Base-by-base conservation (phyloP, 192 early-diverging fungal genomes). In the Lunasporangiospora selenospora region DNA sequence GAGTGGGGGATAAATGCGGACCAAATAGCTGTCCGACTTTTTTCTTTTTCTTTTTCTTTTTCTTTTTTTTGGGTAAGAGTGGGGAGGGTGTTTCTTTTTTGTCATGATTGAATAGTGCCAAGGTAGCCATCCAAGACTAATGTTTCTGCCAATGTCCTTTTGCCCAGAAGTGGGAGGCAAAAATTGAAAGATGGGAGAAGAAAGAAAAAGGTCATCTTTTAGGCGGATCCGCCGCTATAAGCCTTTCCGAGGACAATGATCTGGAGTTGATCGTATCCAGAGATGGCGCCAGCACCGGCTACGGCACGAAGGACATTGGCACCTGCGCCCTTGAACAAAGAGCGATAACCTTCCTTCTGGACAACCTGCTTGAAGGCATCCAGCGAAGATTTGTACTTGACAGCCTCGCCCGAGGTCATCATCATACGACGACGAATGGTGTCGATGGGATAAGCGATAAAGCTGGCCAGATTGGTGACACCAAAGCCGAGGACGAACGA, bases 281-380 rank as follows among this genome's bases (percentile, higher is more conserved):
- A 75, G 53, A 85, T 56, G 55, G 95, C 97, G 82, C 90, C 88
- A 66, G 97, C 95, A 87, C 92, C 96, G 81, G 91, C 97, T 60
- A 94, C 87, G 73, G 88, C 96, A 79, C 96, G 91, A 77, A 99
- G 90, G 76, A 98, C 91, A 88, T 99, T 98, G 75, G 97, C 95
- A 86, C 93, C 91, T 58, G 93, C 95, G 84, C 97, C 97, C 86
- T 97, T 97, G 93, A 97, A 99, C 75, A 99, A 82, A 59, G 95
- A 89, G 80, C 82, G 89, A 66, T 81, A 57, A 69, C 97, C 97
- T 77, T 95, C 95, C 67, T 93, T 89, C 55, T 67, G 71, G 80
- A 95, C 77, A 79, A 99, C 93, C 84, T 96, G 88, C 76, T 73
- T 75, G 80, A 93, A 91, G 79, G 88, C 89, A 84, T 96, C 89